Evolutionary conservation across 176 grass and related monocot species (phyloP).

Genomic region (Calamus simplicifolius): DNA sequence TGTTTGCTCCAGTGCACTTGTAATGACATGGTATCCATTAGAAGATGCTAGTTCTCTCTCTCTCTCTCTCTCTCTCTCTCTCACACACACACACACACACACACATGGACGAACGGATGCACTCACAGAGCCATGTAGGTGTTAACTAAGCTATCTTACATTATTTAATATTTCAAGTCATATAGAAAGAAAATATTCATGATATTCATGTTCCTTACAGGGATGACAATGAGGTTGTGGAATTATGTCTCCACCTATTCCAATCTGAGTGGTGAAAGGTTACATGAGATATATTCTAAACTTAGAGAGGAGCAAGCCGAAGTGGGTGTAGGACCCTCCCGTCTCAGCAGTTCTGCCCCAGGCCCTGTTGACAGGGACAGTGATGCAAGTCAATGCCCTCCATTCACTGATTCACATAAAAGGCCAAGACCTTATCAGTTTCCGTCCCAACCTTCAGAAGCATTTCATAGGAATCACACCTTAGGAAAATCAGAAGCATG

Average conservation of each 20-base stretch:
- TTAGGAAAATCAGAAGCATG: constrained; percentile 75
- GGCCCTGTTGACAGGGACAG: constrained; percentile 27
- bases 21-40: too few species aligned
- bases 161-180: not conserved
- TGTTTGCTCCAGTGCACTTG: too few species aligned
- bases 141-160: not conserved
- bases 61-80: too few species aligned
- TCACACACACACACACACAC: too few species aligned
- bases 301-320: constrained; percentile 82
- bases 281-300: constrained; percentile 82
- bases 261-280: constrained; percentile 77
- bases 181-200: too few species aligned
- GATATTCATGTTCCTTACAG: constrained; percentile 28
- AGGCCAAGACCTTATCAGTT: constrained; percentile 61
- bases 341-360: constrained; percentile 44
- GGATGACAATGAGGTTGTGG: constrained; percentile 93
- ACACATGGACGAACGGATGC: too few species aligned
- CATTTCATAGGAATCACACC: constrained; percentile 53
- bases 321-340: constrained; percentile 63
- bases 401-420: constrained; percentile 33
- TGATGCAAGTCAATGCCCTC: constrained; percentile 50
- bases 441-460: constrained; percentile 26
- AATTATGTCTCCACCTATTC: constrained; percentile 95
- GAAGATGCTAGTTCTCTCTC: too few species aligned
- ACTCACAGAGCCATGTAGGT: too few species aligned